Percentiles rank a stretch among this genome's conserved stretches.
Conservation (phyloP, 495 filamentous ascomycete genomes). For the Penicillium bovifimosum region DNA sequence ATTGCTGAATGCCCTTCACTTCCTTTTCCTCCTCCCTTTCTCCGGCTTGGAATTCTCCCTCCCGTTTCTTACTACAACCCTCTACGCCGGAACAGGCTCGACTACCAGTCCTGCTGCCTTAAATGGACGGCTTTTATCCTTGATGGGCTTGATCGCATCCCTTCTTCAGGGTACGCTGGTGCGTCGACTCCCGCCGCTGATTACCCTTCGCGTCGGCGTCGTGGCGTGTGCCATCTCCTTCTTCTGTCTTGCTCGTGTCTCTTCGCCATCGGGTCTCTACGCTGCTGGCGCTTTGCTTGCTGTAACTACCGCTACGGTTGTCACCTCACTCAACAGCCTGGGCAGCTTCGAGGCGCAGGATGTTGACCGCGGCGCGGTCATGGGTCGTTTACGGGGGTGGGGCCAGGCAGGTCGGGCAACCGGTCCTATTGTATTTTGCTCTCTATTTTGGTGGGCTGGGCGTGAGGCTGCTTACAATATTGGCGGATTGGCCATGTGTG, state of each 20-base stretch:
- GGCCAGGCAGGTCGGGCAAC: slow-evolving; percentile 82
- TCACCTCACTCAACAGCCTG: slow-evolving; percentile 87
- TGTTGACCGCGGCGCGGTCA: slow-evolving; percentile 73
- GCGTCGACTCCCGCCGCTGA: slow-evolving; percentile 70
- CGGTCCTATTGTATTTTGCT: slow-evolving; percentile 85
- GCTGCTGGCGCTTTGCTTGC: slow-evolving; percentile 75
- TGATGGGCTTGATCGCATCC: slow-evolving; percentile 88
- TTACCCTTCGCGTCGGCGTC: slow-evolving; percentile 74
- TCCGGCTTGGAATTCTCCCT: slow-evolving; percentile 92
- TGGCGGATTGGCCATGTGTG: slow-evolving; percentile 74
- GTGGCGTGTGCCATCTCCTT: slow-evolving; percentile 72
- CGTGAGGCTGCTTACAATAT: slow-evolving; percentile 75
- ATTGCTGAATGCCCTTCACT: slow-evolving; percentile 80
- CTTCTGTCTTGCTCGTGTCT: slow-evolving; percentile 66
- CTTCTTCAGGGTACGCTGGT: slow-evolving; percentile 82
- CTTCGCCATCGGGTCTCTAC: slow-evolving; percentile 64
- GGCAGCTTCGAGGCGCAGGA: slow-evolving; percentile 82
- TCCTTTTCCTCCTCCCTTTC: slow-evolving; percentile 92
- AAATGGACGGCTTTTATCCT: slow-evolving; percentile 84
- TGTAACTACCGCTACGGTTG: slow-evolving; percentile 85
- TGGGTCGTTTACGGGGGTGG: slow-evolving; percentile 80
- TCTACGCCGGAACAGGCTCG: slow-evolving; percentile 61
- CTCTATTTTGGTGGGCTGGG: slow-evolving; percentile 99
- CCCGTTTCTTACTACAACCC: slow-evolving; percentile 93
- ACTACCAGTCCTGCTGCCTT: slow-evolving; percentile 52